Percentiles rank a stretch among this genome's conserved stretches.
Evolutionary conservation across 768 basidiomycete genomes (phyloP).

Genomic region (Lactarius hatsudake): DNA sequence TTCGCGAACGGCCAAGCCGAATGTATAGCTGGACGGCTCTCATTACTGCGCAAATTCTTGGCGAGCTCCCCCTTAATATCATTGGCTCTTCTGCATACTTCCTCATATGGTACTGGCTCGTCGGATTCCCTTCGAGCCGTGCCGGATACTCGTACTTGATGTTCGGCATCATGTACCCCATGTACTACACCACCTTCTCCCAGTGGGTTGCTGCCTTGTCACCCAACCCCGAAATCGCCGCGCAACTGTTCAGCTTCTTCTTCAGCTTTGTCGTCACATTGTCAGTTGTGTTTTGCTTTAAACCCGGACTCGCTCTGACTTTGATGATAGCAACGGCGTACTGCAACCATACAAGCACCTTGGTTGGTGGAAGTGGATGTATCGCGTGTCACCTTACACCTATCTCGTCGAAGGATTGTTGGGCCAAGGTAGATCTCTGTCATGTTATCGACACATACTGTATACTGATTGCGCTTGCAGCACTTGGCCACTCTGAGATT

Average conservation of each 20-base stretch:
- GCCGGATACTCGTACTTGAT: constrained; percentile 43
- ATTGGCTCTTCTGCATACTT: constrained; percentile 42
- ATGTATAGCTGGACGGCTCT: constrained; percentile 45
- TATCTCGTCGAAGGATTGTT: constrained; percentile 42
- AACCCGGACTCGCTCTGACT: background rate
- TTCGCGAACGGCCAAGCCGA: constrained; percentile 42
- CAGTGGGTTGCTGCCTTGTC: constrained; percentile 44
- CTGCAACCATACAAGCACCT: constrained; percentile 45
- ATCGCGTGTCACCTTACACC: constrained; percentile 35
- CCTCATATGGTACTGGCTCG: constrained; percentile 50
- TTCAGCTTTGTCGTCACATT: constrained; percentile 45
- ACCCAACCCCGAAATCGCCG: constrained; percentile 42
- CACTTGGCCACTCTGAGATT: constrained; percentile 48
- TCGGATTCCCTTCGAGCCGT: constrained; percentile 39
- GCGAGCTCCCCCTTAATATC: constrained; percentile 47
- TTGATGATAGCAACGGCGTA: constrained; percentile 42
- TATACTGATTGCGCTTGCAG: constrained; percentile 33
- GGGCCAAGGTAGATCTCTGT: constrained; percentile 43
- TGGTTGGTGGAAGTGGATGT: constrained; percentile 47
- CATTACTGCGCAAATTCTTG: constrained; percentile 37
- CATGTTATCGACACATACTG: background rate
- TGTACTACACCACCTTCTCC: constrained; percentile 45
- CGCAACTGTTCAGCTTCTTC: constrained; percentile 38
- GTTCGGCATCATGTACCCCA: constrained; percentile 39
- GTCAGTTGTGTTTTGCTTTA: constrained; percentile 30